Evolutionary conservation across 179 eudicot species (phyloP), one percentile per base, ranked within the genome.

Genomic region (Camellia oleifera): DNA sequence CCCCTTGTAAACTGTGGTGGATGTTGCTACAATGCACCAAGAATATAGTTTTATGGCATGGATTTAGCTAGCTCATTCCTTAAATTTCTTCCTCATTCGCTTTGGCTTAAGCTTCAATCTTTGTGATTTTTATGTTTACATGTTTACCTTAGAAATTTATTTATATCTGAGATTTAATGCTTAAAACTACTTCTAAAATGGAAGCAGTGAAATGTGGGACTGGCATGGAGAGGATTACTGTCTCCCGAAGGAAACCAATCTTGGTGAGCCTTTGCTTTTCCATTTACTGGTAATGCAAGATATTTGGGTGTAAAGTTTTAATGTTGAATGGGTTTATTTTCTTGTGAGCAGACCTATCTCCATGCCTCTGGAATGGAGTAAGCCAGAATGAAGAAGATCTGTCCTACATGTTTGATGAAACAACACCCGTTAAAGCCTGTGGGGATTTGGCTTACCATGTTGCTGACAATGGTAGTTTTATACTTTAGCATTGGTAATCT

Each of bases 361-460:
- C 83, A 74, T 85, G 84, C 80, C 74, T 89, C 14, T 88, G 91
- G 91, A 83, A 84, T 67, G 88, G 83, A 81, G 85, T 78, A 17
- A 80, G 79, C 57, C 84, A 84, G 60, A 86, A 86, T 82, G 89
- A 83, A 83, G 93, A 86, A 80, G 90, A 83, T 61, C 62, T 88
- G 54, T 85, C 96, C 46, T 83, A 72, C 79, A 86, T 90, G 85
- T 85, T 89, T 75, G 87, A 89, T 76, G 93, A 85, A 61, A 78
- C 94, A 45, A 94, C 97, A 20, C 98, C 98, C 5, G 62, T 90
- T 32, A n/a, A 94, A 91, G 92, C 91, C 81, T 94, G 96, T 75
- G 93, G 92, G 57, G 97, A 90, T 81, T 77, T 89, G 79, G 84
- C 89, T 79, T 88, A 83, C 80, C 86, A 87, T 68, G 82, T 75